phyloP scores from a whole-genome alignment of 2,329 filamentous ascomycete species.

The Paecilomyces variotii region DNA sequence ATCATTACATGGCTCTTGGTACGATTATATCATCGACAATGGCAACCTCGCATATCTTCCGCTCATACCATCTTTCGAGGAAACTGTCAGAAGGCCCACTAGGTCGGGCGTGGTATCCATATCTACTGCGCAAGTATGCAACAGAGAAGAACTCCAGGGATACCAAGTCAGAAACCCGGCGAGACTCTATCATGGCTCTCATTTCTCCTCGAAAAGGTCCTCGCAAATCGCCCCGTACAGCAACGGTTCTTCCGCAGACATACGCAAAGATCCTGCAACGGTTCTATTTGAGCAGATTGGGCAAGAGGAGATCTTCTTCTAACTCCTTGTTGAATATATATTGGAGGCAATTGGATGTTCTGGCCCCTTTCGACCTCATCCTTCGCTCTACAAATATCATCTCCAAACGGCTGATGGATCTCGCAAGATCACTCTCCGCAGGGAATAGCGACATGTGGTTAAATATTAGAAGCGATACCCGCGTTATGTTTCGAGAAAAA shows the following conservation, averaged over 20 bases:
- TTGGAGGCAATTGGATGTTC: conserved; percentile 22
- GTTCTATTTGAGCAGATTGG: conserved; percentile 2
- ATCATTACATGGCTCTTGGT: neutral
- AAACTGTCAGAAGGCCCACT: neutral
- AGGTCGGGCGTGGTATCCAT: neutral
- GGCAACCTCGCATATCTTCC: neutral
- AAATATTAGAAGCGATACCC: neutral
- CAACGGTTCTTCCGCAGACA: neutral
- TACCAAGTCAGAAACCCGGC: neutral
- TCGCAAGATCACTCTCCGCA: conserved; percentile 1
- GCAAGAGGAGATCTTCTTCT: conserved; percentile 1
- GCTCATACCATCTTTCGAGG: neutral
- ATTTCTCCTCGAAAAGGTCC: neutral
- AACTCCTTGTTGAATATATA: conserved; percentile 9
- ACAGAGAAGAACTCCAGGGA: neutral
- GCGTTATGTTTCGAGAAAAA: neutral
- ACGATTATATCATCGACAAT: neutral
- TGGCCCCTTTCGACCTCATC: conserved; percentile 14
- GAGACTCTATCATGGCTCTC: neutral
- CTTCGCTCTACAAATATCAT: neutral
- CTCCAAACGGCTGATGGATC: neutral
- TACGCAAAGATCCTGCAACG: neutral
- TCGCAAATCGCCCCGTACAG: neutral
- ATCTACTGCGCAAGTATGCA: neutral
- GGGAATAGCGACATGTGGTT: neutral